Evolutionary conservation across 106 monocot genomes (phyloP).

Genomic region (Dioscorea dumetorum): DNA sequence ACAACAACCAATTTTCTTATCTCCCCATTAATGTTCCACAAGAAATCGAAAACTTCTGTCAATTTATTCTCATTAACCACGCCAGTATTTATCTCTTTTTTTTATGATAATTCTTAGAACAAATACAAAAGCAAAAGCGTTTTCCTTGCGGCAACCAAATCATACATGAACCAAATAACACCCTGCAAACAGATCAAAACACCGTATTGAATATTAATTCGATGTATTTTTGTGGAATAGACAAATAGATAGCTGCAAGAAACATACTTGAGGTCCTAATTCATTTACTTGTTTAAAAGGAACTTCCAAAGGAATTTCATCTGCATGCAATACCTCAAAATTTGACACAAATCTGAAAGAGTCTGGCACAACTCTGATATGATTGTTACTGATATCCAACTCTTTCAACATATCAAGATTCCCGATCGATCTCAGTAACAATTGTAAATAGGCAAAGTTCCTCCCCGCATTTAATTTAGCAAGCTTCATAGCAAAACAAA

Average conservation of each 20-base stretch:
- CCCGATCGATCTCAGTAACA: conserved; percentile 36
- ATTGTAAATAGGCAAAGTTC: conserved; percentile 42
- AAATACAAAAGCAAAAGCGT: no score
- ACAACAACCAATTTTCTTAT: no score
- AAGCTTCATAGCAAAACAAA: conserved; percentile 37
- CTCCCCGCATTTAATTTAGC: conserved; percentile 42
- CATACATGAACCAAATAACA: no score
- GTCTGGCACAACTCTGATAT: conserved; percentile 45
- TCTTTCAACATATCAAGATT: conserved; percentile 49
- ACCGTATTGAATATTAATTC: no score
- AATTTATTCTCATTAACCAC: no score
- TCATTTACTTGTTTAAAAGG: conserved; percentile 31
- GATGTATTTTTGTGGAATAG: no score
- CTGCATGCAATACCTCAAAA: conserved; percentile 33
- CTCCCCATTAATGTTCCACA: no score
- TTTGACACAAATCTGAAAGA: conserved; percentile 33
- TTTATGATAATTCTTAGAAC: no score
- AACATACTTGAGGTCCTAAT: conserved; percentile 33
- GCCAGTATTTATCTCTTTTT: no score
- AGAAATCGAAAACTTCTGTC: no score
- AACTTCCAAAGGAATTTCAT: conserved; percentile 43
- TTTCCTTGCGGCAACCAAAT: no score
- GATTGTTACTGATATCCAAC: conserved; percentile 53
- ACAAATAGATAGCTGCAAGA: background rate
- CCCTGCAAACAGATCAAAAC: no score